phyloP scores from a whole-genome alignment of 768 basidiomycete species.

The Lactarius indigo region DNA sequence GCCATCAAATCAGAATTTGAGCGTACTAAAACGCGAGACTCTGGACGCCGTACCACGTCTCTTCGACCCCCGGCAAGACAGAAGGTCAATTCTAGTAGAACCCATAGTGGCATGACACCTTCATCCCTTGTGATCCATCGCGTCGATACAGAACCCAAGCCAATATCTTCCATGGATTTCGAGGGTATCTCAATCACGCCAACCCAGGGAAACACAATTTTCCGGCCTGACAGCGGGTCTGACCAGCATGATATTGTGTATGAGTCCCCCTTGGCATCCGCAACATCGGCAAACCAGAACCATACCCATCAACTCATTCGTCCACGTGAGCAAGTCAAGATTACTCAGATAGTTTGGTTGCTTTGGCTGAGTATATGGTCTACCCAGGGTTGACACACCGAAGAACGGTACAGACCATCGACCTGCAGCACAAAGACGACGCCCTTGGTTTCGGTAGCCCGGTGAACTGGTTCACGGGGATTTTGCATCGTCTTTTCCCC shows the following conservation, averaged over 20 bases:
- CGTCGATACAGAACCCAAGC: constrained; percentile 1
- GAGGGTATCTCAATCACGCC: too few species aligned
- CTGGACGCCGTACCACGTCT: neutral
- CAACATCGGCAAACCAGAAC: neutral
- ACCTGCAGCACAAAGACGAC: constrained; percentile 15
- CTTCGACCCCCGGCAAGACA: neutral
- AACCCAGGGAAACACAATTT: neutral
- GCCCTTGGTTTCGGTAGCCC: neutral
- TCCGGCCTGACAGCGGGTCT: too few species aligned
- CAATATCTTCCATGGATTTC: neutral
- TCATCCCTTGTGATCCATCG: neutral
- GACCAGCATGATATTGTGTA: neutral
- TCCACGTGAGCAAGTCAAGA: neutral
- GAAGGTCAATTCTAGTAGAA: neutral
- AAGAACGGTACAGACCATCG: constrained; percentile 7
- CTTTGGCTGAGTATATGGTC: neutral
- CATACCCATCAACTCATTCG: neutral
- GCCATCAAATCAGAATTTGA: constrained; percentile 27
- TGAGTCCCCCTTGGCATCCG: neutral
- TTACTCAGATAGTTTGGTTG: neutral
- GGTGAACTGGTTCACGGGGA: constrained; percentile 34
- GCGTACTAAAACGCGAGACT: constrained; percentile 6
- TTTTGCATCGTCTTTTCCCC: constrained; percentile 58
- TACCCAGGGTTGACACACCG: neutral
- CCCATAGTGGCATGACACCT: neutral